These are phyloP conservation scores for Mimosa bimucronata DNA, from an alignment of 306 rosid genomes.

Conservation along the genomic window DNA sequence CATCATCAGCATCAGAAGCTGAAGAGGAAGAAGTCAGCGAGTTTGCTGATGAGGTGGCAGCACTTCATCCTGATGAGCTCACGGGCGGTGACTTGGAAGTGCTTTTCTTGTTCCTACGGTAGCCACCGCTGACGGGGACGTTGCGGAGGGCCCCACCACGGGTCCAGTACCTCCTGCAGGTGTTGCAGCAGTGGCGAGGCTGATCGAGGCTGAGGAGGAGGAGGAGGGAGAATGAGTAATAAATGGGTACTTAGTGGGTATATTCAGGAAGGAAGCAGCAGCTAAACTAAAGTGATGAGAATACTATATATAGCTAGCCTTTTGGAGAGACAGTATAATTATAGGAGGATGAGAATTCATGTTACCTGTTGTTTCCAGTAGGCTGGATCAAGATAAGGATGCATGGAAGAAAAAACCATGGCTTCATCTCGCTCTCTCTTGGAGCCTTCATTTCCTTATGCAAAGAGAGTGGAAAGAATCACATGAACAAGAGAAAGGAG, in stretches of 20 bases:
- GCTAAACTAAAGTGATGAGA: constrained; percentile 48
- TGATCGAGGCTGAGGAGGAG: constrained; percentile 91
- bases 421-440: constrained; percentile 43
- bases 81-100: too few species aligned
- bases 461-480: constrained; percentile 72
- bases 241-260: constrained; percentile 49
- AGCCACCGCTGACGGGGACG: constrained; percentile 92
- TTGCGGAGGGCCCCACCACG: constrained; percentile 76
- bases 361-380: constrained; percentile 90
- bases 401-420: constrained; percentile 90
- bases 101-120: constrained; percentile 84
- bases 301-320: constrained; percentile 48
- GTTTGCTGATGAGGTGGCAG: too few species aligned
- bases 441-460: constrained; percentile 67
- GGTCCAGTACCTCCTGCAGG: constrained; percentile 92
- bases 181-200: constrained; percentile 96
- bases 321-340: constrained; percentile 28
- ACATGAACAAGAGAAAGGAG: constrained; percentile 45
- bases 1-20: too few species aligned
- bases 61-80: too few species aligned
- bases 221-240: constrained; percentile 1
- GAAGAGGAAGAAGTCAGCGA: too few species aligned
- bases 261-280: constrained; percentile 63
- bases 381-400: constrained; percentile 88
- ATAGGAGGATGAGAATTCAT: background rate